Conservation (phyloP, 495 filamentous ascomycete genomes). For the Penicillium malachiteum region DNA sequence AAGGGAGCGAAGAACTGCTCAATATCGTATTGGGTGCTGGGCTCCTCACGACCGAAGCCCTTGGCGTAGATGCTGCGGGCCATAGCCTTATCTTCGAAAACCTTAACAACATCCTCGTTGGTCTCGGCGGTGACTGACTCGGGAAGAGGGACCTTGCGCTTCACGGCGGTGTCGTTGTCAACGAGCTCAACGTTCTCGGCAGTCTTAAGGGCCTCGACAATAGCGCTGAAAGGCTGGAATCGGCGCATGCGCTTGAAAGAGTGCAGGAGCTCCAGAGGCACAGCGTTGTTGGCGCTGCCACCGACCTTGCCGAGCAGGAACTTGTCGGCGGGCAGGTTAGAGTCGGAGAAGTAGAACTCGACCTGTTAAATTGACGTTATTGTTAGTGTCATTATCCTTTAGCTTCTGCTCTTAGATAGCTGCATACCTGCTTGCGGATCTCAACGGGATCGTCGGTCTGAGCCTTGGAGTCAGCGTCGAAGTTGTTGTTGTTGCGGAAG, state of each 20-base stretch:
- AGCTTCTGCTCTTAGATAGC: neutral
- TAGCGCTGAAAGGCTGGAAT: slow-evolving; percentile 78
- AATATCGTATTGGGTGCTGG: slow-evolving; percentile 83
- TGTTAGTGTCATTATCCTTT: neutral
- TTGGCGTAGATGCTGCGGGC: slow-evolving; percentile 71
- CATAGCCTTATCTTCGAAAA: slow-evolving; percentile 60
- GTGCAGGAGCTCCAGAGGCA: slow-evolving; percentile 71
- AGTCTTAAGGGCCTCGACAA: slow-evolving; percentile 77
- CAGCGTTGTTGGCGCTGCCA: slow-evolving; percentile 73
- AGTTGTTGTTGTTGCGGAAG: slow-evolving; percentile 54
- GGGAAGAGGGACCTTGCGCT: slow-evolving; percentile 68
- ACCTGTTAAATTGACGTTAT: slow-evolving; percentile 53
- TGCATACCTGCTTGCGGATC: slow-evolving; percentile 73
- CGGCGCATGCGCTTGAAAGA: slow-evolving; percentile 91
- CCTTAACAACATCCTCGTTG: slow-evolving; percentile 46
- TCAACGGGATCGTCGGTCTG: slow-evolving; percentile 69
- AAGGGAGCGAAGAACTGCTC: slow-evolving; percentile 85
- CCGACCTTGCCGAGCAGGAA: slow-evolving; percentile 76
- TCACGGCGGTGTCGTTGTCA: slow-evolving; percentile 64
- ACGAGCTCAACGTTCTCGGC: slow-evolving; percentile 69
- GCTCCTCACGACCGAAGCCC: slow-evolving; percentile 77
- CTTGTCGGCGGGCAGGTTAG: slow-evolving; percentile 84
- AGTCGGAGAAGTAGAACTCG: slow-evolving; percentile 96
- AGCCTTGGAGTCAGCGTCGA: slow-evolving; percentile 59
- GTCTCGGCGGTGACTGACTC: slow-evolving; percentile 42